Evolutionary conservation across 352 stramenopile genomes (phyloP), one percentile per base, ranked within the genome.

Genomic region (Phytopythium chamaehyphon): DNA sequence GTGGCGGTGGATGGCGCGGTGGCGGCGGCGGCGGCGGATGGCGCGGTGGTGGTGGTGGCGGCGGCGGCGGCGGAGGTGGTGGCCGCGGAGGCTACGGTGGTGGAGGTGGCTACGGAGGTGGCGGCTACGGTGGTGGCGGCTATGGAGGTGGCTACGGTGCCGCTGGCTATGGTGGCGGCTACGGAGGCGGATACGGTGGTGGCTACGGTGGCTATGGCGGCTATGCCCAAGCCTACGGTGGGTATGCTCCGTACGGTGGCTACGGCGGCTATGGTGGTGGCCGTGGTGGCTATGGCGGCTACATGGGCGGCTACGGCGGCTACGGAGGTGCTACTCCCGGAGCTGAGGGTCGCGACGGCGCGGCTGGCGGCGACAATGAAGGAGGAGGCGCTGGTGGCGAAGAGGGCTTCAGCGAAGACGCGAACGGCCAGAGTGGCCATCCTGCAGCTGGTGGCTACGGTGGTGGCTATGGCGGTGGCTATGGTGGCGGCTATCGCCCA

Each of bases 181-280:
- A 70, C 45, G 67, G 58, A 23, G 67, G 58, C 28, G 69, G 69
- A 38, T 63, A 67, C 54, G 56, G 61, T 21, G 56, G 56, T 24
- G 47, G 37, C 43, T 31, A 40, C 24, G 61, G n/a, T n/a, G n/a
- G 46, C 6, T 65, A 72, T 45, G 69, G 57, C 21, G 70, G 70
- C 39, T 65, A 69, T 54, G 56, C 62, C 24, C 48, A 78, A 60
- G 55, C 66, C 7, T 71, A 71, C 28, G 59, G 58, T 19, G 50
- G 42, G 23, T 40, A 51, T 40, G 62, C 59, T 39, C 57, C 57
- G 35, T 74, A 73, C 50, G 68, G 52, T 18, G 60, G 66, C 2
- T 72, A 78, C 36, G 73, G 67, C n/a, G 62, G 64, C 44, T 83
- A 82, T 55, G 64, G 67, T 39, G 68, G 69, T n/a, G 70, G 56